Base-by-base conservation (phyloP, 108 stramenopile species). In the Bacterosira constricta region DNA sequence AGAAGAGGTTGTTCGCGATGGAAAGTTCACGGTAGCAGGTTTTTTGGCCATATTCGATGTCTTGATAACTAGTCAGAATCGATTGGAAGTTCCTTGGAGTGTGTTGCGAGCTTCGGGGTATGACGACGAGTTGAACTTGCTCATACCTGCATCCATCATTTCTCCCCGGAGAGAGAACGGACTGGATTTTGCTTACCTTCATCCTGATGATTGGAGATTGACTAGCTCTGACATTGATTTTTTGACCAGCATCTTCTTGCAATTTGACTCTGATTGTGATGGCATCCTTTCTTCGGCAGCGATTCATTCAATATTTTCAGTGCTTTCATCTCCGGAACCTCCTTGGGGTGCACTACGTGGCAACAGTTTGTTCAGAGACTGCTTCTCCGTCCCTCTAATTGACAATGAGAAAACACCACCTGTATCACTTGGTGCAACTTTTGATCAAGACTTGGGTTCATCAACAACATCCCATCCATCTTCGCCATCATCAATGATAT, bases 1-100 rank as follows among this genome's bases (percentile, higher is more conserved):
- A 30, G 64, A 83, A 52, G 82, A 75, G 15, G 80, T 88, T 11
- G 57, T 89, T 12, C 73, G 80, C 9, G 83, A 92, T 45, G 86
- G 86, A 54, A 90, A 87, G 64, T 89, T 93, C 53, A 90, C 92
- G 0, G 71, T 85, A n/a, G 77, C 73, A 8, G 92, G 92, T 15
- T 93, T 93, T 68, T 69, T 88, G 51, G 81, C 86, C 44, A 90
- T 93, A 44, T 90, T 90, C 64, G 92, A 93, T 71, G 85, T 90
- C 30, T 93, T 90, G 26, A 86, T 93, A 51, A 38, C 47, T 25
- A 76, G 75, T 56, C 89, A 93, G 50, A 90, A 93, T 77, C 79
- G 86, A 61, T 77, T 90, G 60, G 92, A 93, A 65, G 86, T 89
- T 11, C 88, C 88, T 18, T 93, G 92, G 92, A 73, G 82, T 80